These are phyloP conservation scores for Juglanconis oblonga DNA, from an alignment of 2,329 filamentous ascomycete genomes.

Conservation along the genomic window DNA sequence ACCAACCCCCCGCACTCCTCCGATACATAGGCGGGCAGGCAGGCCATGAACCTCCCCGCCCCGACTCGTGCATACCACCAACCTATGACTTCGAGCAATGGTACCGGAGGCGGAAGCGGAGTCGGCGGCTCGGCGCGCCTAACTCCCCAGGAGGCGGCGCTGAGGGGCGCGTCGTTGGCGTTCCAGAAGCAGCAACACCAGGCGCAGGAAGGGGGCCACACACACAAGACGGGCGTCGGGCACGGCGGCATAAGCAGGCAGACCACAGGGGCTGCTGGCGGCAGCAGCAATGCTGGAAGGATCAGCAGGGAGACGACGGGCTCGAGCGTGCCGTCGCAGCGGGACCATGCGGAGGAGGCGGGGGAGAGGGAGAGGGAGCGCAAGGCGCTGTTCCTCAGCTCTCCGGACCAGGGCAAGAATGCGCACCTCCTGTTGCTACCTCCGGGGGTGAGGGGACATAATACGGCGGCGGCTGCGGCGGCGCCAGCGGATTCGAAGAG, in stretches of 20 bases:
- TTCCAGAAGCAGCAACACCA: conserved; percentile 40
- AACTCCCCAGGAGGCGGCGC: conserved; percentile 34
- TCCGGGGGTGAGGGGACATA: conserved; percentile 1
- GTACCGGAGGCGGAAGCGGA: background rate
- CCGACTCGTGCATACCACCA: no score
- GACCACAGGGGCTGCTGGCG: conserved; percentile 30
- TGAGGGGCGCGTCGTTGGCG: conserved; percentile 54
- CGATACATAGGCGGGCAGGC: no score
- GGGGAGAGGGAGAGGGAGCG: conserved; percentile 23
- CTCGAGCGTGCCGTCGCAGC: conserved; percentile 19
- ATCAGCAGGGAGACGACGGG: background rate
- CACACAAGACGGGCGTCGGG: conserved; percentile 26
- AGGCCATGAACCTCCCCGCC: conserved; percentile 9
- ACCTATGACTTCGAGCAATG: no score
- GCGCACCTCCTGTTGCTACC: conserved; percentile 16
- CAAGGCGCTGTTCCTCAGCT: conserved; percentile 24
- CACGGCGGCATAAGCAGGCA: conserved; percentile 31
- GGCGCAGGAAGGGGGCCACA: conserved; percentile 1
- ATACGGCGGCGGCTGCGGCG: background rate
- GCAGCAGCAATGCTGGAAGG: conserved; percentile 23
- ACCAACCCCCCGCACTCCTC: no score
- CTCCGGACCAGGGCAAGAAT: conserved; percentile 10
- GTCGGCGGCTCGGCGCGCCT: background rate
- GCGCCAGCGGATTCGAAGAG: conserved; percentile 41
- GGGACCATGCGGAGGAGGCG: conserved; percentile 6